Evolutionary conservation across 2,329 filamentous ascomycete species (phyloP), one percentile per base, ranked within the genome.

Genomic region (Aspergillus fijiensis): DNA sequence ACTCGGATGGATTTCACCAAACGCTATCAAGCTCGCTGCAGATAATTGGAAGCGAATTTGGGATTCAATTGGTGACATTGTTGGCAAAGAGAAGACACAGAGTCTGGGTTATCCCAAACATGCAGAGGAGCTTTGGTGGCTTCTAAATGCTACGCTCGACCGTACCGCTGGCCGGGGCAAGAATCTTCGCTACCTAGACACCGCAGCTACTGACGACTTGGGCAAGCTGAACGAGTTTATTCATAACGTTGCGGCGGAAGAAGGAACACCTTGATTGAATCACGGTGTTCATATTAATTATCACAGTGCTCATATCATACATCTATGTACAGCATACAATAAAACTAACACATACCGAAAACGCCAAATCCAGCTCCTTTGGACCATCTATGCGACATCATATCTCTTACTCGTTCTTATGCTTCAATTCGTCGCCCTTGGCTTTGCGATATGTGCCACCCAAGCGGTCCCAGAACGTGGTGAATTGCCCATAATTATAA

Each of bases 401-500:
- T 27, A 2, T 39, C 31, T 57, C 49, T 27, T 61, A 59, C 14
- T 59, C 42, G 45, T 52, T 58, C 49, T 59, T 54, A 11, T 55
- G 51, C n/a, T 54, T 63, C 47, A 61, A 29, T 19, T 55, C 59
- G 42, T 64, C 60, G 16, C 61, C 65, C 23, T 62, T 60, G 6
- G 66, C 65, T 57, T 59, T 61, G 21, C 65, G 59, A 58, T 69
- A 69, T 74, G 90, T 96, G 62, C 90, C 90, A 59, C 92, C 91
- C 27, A 97, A 77, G 55, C 92, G 88, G 75, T 97, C 93, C 90
- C 93, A 96, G 23, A 96, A 81, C 1, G 93, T 96, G 14, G 91
- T 95, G 81, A 93, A 97, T 77, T 97, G 93, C 62, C 93, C 93
- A 71, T 96, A 97, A 80, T 97, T 97, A 84, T 90, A 91, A 80